A percentile compares a stretch with the other conserved stretches of the same genome.
Conservation (phyloP, 2,329 filamentous ascomycete genomes). For the Colletotrichum truncatum region DNA sequence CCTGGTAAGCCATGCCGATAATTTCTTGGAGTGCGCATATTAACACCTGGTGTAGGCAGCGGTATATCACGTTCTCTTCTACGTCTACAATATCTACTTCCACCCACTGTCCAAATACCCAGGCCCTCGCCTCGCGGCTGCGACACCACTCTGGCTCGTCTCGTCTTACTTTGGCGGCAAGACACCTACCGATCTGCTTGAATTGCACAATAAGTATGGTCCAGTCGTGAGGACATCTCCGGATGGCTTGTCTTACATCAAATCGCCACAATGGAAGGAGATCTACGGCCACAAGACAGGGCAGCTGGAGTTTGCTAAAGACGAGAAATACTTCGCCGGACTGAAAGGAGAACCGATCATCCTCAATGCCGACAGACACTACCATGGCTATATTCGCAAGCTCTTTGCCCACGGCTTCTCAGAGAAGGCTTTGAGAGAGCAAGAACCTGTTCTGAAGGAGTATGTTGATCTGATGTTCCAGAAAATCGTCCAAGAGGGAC, state of each 20-base stretch:
- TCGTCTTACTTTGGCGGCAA: slow-evolving; percentile 2
- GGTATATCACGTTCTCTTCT: background rate
- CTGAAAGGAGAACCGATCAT: background rate
- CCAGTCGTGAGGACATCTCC: slow-evolving; percentile 55
- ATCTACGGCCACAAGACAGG: slow-evolving; percentile 44
- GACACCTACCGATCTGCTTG: slow-evolving; percentile 36
- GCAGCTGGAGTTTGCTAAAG: slow-evolving; percentile 19
- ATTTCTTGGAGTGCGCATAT: background rate
- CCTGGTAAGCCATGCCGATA: background rate
- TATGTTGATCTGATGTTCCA: slow-evolving; percentile 50
- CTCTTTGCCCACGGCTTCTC: slow-evolving; percentile 34
- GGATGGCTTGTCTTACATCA: slow-evolving; percentile 53
- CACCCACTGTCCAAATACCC: slow-evolving; percentile 42
- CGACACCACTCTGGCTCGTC: slow-evolving; percentile 14
- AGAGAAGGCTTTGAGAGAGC: slow-evolving; percentile 32
- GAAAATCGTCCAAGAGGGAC: slow-evolving; percentile 42
- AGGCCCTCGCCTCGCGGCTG: slow-evolving; percentile 33
- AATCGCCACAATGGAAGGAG: slow-evolving; percentile 46
- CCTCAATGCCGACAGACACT: slow-evolving; percentile 26
- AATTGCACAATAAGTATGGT: slow-evolving; percentile 50
- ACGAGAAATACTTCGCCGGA: background rate
- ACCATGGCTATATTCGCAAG: slow-evolving; percentile 4
- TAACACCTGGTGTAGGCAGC: background rate
- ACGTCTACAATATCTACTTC: slow-evolving; percentile 41
- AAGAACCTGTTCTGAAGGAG: slow-evolving; percentile 38